Evolutionary conservation across 768 basidiomycete species (phyloP).

Genomic region (Tremella mesenterica): DNA sequence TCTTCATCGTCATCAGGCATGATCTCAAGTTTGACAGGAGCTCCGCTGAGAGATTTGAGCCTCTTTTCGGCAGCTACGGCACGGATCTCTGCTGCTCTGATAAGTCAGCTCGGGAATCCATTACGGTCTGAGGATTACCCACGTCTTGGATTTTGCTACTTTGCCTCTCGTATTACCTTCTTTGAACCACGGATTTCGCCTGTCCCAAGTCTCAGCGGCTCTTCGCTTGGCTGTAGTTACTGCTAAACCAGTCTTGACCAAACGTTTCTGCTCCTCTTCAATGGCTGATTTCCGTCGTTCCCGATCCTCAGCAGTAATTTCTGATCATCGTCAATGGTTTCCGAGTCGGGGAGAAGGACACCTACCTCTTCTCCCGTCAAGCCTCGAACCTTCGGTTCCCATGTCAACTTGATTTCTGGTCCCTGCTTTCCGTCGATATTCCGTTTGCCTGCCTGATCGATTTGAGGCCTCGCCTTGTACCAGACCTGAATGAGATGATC

Average conservation of each 20-base stretch:
- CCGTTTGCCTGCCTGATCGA: constrained; percentile 38
- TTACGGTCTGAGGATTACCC: neutral
- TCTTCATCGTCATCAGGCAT: constrained; percentile 12
- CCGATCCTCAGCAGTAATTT: constrained; percentile 33
- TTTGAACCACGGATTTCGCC: constrained; percentile 34
- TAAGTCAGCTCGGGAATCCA: neutral
- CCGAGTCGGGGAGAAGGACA: neutral
- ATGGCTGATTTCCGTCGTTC: constrained; percentile 20
- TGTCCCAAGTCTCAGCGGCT: constrained; percentile 24
- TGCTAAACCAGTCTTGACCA: constrained; percentile 17
- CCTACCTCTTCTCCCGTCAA: constrained; percentile 33
- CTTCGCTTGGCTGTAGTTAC: constrained; percentile 23
- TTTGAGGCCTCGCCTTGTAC: constrained; percentile 35
- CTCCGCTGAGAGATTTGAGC: constrained; percentile 3
- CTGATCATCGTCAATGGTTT: constrained; percentile 7
- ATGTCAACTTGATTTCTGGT: constrained; percentile 31
- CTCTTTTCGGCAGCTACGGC: constrained; percentile 32
- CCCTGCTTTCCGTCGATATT: constrained; percentile 36
- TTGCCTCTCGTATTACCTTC: constrained; percentile 31
- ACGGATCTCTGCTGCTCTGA: constrained; percentile 31
- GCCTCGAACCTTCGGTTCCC: constrained; percentile 19
- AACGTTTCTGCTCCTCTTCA: constrained; percentile 10
- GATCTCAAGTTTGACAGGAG: constrained; percentile 3
- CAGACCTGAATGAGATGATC: constrained; percentile 17
- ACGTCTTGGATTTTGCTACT: constrained; percentile 25